These are phyloP conservation scores for Malus orientalis DNA, from an alignment of 306 rosid species.

Conservation along the genomic window DNA sequence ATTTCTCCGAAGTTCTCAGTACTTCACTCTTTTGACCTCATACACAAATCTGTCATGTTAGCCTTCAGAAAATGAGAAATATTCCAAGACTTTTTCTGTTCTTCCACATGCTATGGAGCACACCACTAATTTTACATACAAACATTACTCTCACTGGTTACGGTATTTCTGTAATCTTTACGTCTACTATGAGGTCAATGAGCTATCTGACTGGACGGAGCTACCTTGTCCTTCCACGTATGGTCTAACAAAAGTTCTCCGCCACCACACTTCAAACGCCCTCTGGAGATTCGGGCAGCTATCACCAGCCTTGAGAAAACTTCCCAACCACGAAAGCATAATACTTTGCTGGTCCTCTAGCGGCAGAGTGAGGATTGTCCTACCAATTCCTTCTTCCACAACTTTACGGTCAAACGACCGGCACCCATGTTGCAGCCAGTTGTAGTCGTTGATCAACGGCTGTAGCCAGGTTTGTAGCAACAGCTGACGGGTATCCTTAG, in stretches of 20 bases:
- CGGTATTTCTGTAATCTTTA: background rate
- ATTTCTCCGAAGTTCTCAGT: background rate
- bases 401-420: slow-evolving; percentile 72
- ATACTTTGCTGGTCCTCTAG: slow-evolving; percentile 84
- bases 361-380: slow-evolving; percentile 90
- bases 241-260: slow-evolving; percentile 78
- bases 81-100: background rate
- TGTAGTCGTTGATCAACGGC: slow-evolving; percentile 79
- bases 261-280: slow-evolving; percentile 97
- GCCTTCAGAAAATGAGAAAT: slow-evolving; percentile 10
- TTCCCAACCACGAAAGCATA: slow-evolving; percentile 80
- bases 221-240: slow-evolving; percentile 47
- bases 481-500: slow-evolving; percentile 58
- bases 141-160: background rate
- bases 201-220: slow-evolving; percentile 35
- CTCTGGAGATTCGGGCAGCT: slow-evolving; percentile 86
- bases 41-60: slow-evolving; percentile 2
- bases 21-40: background rate
- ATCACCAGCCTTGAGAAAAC: slow-evolving; percentile 77
- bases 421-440: slow-evolving; percentile 80
- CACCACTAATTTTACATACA: slow-evolving; percentile 5
- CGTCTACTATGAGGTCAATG: slow-evolving; percentile 25
- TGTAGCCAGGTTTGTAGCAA: slow-evolving; percentile 82
- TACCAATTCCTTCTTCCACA: slow-evolving; percentile 93
- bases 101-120: background rate